phyloP scores from a whole-genome alignment of 352 stramenopile genomes.

The Phytophthora megakarya region DNA sequence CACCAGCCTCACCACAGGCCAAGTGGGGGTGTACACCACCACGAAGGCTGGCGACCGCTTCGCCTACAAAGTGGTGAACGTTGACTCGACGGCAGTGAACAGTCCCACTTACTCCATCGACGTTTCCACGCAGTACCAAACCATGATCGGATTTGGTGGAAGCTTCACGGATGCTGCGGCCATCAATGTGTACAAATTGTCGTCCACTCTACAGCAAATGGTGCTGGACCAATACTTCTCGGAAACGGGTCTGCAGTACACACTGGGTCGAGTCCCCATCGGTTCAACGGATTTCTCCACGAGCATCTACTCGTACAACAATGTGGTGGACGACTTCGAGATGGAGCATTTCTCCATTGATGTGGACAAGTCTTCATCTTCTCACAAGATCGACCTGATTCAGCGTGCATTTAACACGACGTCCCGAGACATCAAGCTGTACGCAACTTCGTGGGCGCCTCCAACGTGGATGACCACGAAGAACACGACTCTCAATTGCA shows the following conservation, averaged over 20 bases:
- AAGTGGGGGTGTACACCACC: slow-evolving; percentile 56
- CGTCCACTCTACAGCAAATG: slow-evolving; percentile 55
- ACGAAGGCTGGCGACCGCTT: slow-evolving; percentile 56
- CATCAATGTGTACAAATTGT: slow-evolving; percentile 84
- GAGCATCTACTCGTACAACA: slow-evolving; percentile 86
- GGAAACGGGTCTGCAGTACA: slow-evolving; percentile 79
- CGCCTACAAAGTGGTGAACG: slow-evolving; percentile 36
- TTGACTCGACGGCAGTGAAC: slow-evolving; percentile 30
- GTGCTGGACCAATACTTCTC: slow-evolving; percentile 84
- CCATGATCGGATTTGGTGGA: slow-evolving; percentile 88
- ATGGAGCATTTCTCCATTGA: slow-evolving; percentile 85
- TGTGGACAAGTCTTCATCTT: slow-evolving; percentile 67
- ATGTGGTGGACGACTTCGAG: slow-evolving; percentile 73
- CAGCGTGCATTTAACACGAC: slow-evolving; percentile 52
- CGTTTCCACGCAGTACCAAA: slow-evolving; percentile 62
- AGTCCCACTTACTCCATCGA: slow-evolving; percentile 58
- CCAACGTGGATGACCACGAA: slow-evolving; percentile 88
- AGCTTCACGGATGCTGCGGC: slow-evolving; percentile 89
- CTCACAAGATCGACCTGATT: slow-evolving; percentile 77
- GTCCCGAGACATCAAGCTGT: slow-evolving; percentile 58
- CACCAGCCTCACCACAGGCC: slow-evolving; percentile 35
- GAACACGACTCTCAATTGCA: slow-evolving; percentile 62
- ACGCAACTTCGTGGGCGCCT: slow-evolving; percentile 82
- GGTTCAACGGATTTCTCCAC: slow-evolving; percentile 87
- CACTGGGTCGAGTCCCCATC: slow-evolving; percentile 83